Percentiles rank a stretch among this genome's conserved stretches.
phyloP scores from a whole-genome alignment of 768 basidiomycete species.

The Mycena galericulata region DNA sequence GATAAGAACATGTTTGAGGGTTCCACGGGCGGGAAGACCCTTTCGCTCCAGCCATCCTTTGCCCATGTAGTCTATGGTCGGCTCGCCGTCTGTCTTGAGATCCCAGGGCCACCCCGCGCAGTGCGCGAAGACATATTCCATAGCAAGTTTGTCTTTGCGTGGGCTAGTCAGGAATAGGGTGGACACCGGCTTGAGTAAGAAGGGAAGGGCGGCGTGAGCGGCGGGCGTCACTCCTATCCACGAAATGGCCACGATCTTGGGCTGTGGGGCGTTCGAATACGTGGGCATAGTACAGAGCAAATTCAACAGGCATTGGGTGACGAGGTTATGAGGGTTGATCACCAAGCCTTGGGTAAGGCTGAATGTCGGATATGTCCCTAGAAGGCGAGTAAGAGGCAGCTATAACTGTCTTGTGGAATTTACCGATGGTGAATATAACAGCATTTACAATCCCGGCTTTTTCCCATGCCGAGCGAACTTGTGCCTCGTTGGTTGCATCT shows the following conservation, averaged over 20 bases:
- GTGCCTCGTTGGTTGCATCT: constrained; percentile 55
- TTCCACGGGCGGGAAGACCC: constrained; percentile 45
- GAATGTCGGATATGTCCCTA: constrained; percentile 54
- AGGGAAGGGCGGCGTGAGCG: constrained; percentile 60
- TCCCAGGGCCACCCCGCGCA: constrained; percentile 66
- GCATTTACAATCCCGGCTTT: constrained; percentile 53
- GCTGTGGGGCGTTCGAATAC: constrained; percentile 44
- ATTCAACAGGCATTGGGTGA: constrained; percentile 68
- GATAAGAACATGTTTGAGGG: too few relatives aligned
- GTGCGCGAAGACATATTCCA: constrained; percentile 64
- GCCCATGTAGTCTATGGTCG: constrained; percentile 52
- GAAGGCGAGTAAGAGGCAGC: neutral
- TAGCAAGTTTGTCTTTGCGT: constrained; percentile 73
- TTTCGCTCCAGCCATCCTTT: constrained; percentile 48
- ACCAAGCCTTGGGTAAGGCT: constrained; percentile 55
- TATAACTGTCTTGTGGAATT: constrained; percentile 23
- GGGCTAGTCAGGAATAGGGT: constrained; percentile 55
- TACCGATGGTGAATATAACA: constrained; percentile 62
- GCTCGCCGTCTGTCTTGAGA: constrained; percentile 49
- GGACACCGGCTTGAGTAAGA: constrained; percentile 63
- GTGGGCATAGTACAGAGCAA: constrained; percentile 64
- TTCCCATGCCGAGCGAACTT: constrained; percentile 41
- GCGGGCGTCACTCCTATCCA: constrained; percentile 62
- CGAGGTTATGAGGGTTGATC: constrained; percentile 66
- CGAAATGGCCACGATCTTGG: constrained; percentile 66